These are phyloP conservation scores for Lenzites betulinus DNA, from an alignment of 768 basidiomycete species.

Conservation along the genomic window DNA sequence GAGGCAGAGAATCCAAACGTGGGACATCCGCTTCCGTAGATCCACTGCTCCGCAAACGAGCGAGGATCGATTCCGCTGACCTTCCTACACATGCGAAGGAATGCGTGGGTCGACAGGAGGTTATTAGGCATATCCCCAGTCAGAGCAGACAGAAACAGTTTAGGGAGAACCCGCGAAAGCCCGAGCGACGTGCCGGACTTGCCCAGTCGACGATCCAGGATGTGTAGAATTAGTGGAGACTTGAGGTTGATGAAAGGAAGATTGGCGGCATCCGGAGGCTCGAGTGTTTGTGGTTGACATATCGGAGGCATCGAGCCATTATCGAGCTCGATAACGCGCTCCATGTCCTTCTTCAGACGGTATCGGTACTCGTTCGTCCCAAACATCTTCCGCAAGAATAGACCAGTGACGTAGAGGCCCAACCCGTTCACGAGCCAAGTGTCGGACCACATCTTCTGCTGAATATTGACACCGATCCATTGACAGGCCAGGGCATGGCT, in stretches of 20 bases:
- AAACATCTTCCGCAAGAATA: slow-evolving; percentile 83
- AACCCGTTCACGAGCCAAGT: slow-evolving; percentile 97
- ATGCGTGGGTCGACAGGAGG: slow-evolving; percentile 84
- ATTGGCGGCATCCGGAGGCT: slow-evolving; percentile 79
- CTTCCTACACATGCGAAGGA: slow-evolving; percentile 90
- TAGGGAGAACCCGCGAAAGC: slow-evolving; percentile 91
- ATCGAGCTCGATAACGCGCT: slow-evolving; percentile 86
- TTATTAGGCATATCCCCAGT: slow-evolving; percentile 89
- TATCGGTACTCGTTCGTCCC: slow-evolving; percentile 98
- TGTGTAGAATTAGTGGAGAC: slow-evolving; percentile 93
- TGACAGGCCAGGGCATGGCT: slow-evolving; percentile 91
- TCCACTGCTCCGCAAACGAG: slow-evolving; percentile 98
- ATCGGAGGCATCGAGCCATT: slow-evolving; percentile 89
- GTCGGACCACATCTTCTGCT: slow-evolving; percentile 91
- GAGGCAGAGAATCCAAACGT: slow-evolving; percentile 85
- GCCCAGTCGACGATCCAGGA: slow-evolving; percentile 89
- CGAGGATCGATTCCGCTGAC: slow-evolving; percentile 89
- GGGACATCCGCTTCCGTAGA: slow-evolving; percentile 96
- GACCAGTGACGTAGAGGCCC: slow-evolving; percentile 84
- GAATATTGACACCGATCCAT: slow-evolving; percentile 96
- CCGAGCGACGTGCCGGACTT: slow-evolving; percentile 96
- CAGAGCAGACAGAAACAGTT: slow-evolving; percentile 91
- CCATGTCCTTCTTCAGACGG: slow-evolving; percentile 94
- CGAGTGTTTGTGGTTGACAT: slow-evolving; percentile 83
- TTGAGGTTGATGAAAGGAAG: slow-evolving; percentile 94